Evolutionary conservation across 2,329 filamentous ascomycete genomes (phyloP), one percentile per base, ranked within the genome.

Genomic region (Botrytis sinoallii): DNA sequence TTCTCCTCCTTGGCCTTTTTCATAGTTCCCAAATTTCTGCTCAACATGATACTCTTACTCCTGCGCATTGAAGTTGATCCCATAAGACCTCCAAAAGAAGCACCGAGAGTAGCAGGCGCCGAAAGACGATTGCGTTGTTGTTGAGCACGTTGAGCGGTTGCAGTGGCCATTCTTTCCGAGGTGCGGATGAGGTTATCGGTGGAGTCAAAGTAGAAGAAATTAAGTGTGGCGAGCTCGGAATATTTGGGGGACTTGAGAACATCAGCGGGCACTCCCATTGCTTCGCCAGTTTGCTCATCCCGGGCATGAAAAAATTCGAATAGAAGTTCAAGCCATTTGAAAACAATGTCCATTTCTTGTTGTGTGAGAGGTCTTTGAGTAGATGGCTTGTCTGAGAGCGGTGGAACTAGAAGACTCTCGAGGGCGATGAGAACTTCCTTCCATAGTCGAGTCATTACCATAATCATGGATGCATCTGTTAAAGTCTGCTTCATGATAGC

Each of bases 401-500:
- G 96, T 29, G 96, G 96, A 4, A 99, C 95, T 57, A 99, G 88
- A 29, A 99, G 86, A 55, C 89, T 89, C 83, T 99, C 96, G 76
- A 98, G 92, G 0, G 95, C 97, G 78, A 95, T 91, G 25, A 99
- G 87, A 0, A 97, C 95, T 82, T 99, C 96, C 83, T 99, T 99
- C 96, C 96, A 99, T 9, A 99, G 85, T 63, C 96, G 90, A 35
- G 94, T 97, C 96, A 99, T 99, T 79, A 99, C 96, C 81, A 96
- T 95, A 78, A 95, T 90, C 95, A 99, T 98, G n/a, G 96, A 97
- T 73, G 94, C 91, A 74, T 94, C 92, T 1, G 96, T 98, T 73
- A 99, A 86, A 0, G 95, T 98, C 82, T 96, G 91, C 84, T 98
- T 98, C 95, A 99, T 97, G 78, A 98, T 97, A 74, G 94, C 94